Conservation (phyloP, 1,139 yeast species). For the Blastobotrys serpentis region DNA sequence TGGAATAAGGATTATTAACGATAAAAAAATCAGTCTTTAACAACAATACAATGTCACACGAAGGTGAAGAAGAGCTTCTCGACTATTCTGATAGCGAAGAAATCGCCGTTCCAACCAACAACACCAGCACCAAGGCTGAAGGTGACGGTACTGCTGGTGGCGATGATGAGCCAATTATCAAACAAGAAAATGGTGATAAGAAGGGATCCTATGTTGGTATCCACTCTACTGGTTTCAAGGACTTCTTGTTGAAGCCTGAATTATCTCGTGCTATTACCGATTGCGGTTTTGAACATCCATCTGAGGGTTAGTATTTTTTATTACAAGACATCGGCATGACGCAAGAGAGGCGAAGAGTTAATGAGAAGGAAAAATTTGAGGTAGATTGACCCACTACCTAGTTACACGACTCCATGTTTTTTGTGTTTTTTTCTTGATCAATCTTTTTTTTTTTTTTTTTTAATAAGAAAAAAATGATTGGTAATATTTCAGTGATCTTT, state of each 20-base stretch:
- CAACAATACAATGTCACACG: conserved; percentile 51
- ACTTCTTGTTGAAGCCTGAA: conserved; percentile 94
- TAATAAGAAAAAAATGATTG: background rate
- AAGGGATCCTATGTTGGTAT: conserved; percentile 98
- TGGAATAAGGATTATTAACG: conserved; percentile 1
- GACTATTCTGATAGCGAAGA: conserved; percentile 99
- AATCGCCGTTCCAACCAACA: conserved; percentile 69
- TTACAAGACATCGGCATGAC: background rate
- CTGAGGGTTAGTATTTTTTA: conserved; percentile 73
- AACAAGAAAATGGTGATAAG: conserved; percentile 57
- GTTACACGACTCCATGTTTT: background rate
- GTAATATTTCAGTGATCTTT: background rate
- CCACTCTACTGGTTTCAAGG: conserved; percentile 98
- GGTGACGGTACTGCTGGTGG: conserved; percentile 31
- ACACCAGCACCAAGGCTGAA: conserved; percentile 41
- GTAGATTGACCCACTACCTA: conserved; percentile 3
- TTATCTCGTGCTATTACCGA: conserved; percentile 96
- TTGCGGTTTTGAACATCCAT: conserved; percentile 99
- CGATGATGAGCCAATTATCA: conserved; percentile 35
- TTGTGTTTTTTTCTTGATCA: background rate
- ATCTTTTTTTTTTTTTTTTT: background rate
- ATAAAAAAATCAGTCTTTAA: background rate
- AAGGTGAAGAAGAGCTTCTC: conserved; percentile 98
- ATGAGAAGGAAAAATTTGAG: background rate
- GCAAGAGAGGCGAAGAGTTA: conserved; percentile 3